phyloP scores from a whole-genome alignment of 176 grass and related monocot genomes.

The barley (Hordeum vulgare) region MorexV3_pseudomolecules_assembly NC_058524.1:18783272-18783771 shows the following conservation, averaged over 20 bases:
- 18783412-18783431: conserved; percentile 76
- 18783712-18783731: conserved; percentile 77
- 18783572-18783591: conserved; percentile 59
- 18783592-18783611: conserved; percentile 61
- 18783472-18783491: conserved; percentile 98
- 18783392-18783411: conserved; percentile 78
- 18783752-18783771: conserved; percentile 91
- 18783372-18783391: conserved; percentile 86
- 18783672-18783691: conserved; percentile 57
- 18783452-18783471: conserved; percentile 77
- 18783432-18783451: conserved; percentile 81
- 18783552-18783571: conserved; percentile 48
- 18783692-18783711: conserved; percentile 80
- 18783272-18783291: conserved; percentile 48
- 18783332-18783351: conserved; percentile 86
- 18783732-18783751: conserved; percentile 74
- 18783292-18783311: conserved; percentile 72
- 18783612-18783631: conserved; percentile 80
- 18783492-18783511: conserved; percentile 73
- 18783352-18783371: conserved; percentile 98
- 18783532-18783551: conserved; percentile 54
- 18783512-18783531: conserved; percentile 77
- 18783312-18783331: conserved; percentile 71
- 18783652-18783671: conserved; percentile 89
- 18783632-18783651: conserved; percentile 59